Evolutionary conservation across 129 eudicot species (phyloP), one percentile per base, ranked within the genome.

Genomic region (Kitagawia praeruptora): DNA sequence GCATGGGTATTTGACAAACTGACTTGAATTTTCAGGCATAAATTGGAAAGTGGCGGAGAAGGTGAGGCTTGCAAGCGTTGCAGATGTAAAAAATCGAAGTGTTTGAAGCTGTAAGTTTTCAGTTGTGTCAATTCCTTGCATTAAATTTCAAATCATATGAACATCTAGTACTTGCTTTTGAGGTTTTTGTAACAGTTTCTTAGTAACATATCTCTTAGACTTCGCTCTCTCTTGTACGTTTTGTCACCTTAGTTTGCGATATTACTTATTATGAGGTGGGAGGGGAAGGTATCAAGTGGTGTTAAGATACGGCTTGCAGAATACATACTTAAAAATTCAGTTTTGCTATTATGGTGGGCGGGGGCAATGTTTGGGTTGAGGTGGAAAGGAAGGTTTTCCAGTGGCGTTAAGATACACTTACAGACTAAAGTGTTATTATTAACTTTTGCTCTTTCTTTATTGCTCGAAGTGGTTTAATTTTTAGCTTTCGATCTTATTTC

Each of bases 51-150:
- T 69, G 85, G 75, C 41, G 95, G 84, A 44, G 98, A 91, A 58
- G 61, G 79, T 19, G 99, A 87, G 75, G 83, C 92, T 49, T 95
- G 99, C 78, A 95, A 95, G 82, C 91, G 97, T 38, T 95, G 99
- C 56, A 95, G 92, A 80, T 95, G 99, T 83, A 95, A 95, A 84
- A 95, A 91, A 85, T 92, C 99, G 64, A 95, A 95, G 86, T 95
- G 99, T 88, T 89, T 95, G 86, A 95, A 95, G 82, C 97, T 92
- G 99, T 92, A 84, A 95, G 99, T 90, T 82, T 70, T 70, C 54
- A 53, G 6, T 51, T 77, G 16, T 19, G 12, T 40, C 8, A 34
- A 21, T 78, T 56, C 53, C 39, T 25, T 14, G 19, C 51, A 41
- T 23, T 25, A 23, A 23, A 40, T 51, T 8, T 74, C 56, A 25